Evolutionary conservation across 169 alveolate genomes (phyloP).

Genomic region (Cryptosporidium canis): DNA sequence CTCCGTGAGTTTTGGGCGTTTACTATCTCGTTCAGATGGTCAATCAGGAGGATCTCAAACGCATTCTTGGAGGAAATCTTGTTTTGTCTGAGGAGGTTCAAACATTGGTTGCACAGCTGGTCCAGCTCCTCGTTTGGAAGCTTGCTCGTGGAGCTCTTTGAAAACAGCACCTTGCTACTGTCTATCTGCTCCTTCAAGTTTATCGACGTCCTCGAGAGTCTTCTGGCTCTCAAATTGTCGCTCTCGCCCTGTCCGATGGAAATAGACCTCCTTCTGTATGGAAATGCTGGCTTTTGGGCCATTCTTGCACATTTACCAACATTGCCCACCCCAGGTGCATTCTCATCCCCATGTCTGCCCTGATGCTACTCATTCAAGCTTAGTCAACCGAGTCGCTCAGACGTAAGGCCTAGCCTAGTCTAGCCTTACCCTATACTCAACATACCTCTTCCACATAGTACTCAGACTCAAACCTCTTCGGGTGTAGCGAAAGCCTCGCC

Average conservation of each 20-base stretch:
- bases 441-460: constrained; percentile 10
- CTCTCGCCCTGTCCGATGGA: not conserved
- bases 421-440: too few species aligned
- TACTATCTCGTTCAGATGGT: constrained; percentile 84
- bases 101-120: constrained; percentile 51
- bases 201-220: constrained; percentile 29
- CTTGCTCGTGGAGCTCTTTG: not conserved
- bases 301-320: not conserved
- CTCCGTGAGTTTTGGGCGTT: constrained; percentile 29
- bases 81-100: constrained; percentile 73
- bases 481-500: constrained; percentile 30
- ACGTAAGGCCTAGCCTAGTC: too few species aligned
- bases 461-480: not conserved
- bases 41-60: constrained; percentile 84
- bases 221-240: not conserved
- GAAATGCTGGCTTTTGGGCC: not conserved
- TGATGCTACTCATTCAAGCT: too few species aligned
- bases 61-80: constrained; percentile 85
- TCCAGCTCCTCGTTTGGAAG: constrained; percentile 3
- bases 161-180: not conserved
- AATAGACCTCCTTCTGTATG: constrained; percentile 15
- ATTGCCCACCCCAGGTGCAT: not conserved
- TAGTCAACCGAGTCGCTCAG: too few species aligned
- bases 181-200: constrained; percentile 24
- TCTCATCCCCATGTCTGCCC: not conserved